Conservation (phyloP, 139 green algal genomes). For the Micractinium conductrix region DNA sequence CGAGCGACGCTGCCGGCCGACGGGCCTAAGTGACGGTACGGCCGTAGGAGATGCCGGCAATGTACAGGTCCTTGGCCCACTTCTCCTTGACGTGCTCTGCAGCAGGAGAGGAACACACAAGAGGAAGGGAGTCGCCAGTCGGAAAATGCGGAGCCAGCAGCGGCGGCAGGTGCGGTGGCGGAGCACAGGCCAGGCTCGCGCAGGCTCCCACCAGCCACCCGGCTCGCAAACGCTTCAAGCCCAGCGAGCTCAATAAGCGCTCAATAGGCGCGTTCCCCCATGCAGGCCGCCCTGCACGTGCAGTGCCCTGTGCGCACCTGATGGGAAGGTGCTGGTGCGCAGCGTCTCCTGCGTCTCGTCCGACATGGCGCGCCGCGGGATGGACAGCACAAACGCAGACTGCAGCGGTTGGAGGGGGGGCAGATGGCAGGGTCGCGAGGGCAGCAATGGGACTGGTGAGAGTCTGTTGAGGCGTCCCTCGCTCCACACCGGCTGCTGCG, state of each 20-base stretch:
- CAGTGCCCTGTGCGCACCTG: neutral
- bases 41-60: constrained; percentile 90
- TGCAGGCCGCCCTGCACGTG: neutral
- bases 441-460: no score
- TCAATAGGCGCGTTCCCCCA: neutral
- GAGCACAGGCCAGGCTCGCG: no score
- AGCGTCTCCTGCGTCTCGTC: constrained; percentile 92
- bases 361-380: constrained; percentile 60
- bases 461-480: no score
- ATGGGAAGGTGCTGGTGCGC: constrained; percentile 80
- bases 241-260: no score
- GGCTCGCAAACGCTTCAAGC: no score
- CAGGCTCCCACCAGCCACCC: no score
- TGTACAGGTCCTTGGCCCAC: constrained; percentile 89
- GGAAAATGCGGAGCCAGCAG: neutral
- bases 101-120: neutral
- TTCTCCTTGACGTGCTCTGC: constrained; percentile 77
- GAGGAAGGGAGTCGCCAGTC: neutral
- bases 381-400: constrained; percentile 78
- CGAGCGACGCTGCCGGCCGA: no score
- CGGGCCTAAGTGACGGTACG: constrained; percentile 26
- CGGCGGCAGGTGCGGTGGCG: neutral
- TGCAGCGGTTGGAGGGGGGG: no score
- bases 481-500: no score
- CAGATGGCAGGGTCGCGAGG: no score